Percentiles rank a stretch among this genome's conserved stretches.
Conservation (phyloP, 208 protist species). For the Balamuthia mandrillaris region DNA sequence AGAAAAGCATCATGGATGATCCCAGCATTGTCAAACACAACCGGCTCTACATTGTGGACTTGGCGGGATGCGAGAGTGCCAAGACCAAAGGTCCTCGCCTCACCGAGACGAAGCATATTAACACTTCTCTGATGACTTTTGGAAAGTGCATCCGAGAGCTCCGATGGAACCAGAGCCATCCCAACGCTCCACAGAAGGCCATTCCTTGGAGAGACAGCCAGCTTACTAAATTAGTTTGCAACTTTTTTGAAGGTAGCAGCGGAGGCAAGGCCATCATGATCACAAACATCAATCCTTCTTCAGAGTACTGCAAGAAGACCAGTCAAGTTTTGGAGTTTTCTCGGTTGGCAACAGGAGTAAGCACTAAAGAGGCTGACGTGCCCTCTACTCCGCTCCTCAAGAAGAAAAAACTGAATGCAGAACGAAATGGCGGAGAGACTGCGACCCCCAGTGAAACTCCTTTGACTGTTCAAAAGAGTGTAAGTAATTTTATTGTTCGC, state of each 20-base stretch:
- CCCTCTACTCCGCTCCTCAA: neutral
- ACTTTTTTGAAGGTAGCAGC: conserved; percentile 51
- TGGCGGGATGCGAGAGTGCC: conserved; percentile 64
- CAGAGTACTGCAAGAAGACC: conserved; percentile 51
- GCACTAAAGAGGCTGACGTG: neutral
- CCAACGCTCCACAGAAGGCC: neutral
- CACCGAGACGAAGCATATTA: conserved; percentile 71
- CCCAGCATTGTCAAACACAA: neutral
- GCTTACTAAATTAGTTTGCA: conserved; percentile 58
- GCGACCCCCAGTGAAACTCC: neutral
- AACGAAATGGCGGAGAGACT: neutral
- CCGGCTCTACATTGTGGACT: conserved; percentile 55
- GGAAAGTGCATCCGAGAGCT: conserved; percentile 65
- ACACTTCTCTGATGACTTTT: conserved; percentile 66
- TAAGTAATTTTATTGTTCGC: neutral
- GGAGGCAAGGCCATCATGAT: conserved; percentile 58
- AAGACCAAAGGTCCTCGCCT: conserved; percentile 53
- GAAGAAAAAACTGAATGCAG: neutral
- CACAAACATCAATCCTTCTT: conserved; percentile 48
- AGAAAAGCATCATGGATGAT: no score
- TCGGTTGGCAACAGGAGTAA: neutral
- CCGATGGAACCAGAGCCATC: conserved; percentile 46
- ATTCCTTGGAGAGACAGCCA: conserved; percentile 65
- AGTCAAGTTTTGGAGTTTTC: conserved; percentile 35
- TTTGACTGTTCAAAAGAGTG: neutral